Evolutionary conservation across 1,284 basidiomycete genomes (phyloP), one percentile per base, ranked within the genome.

Genomic region (Baeospora myosura): DNA sequence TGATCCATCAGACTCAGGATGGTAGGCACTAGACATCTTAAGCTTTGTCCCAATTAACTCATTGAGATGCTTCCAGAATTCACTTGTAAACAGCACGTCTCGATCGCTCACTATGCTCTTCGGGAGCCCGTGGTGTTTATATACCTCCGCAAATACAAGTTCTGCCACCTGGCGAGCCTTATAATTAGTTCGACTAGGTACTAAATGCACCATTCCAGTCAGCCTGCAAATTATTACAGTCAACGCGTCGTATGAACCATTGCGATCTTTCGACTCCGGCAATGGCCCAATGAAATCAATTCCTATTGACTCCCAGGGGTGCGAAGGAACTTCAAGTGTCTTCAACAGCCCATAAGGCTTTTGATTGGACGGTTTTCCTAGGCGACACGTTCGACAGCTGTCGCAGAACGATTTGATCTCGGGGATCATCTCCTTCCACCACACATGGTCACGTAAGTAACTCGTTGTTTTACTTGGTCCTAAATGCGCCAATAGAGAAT

Each of bases 281-380:
- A 69, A 43, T 0, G 61, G 64, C 2, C 64, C 61, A 3, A 67
- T 58, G 33, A 66, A 66, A 41, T 66, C 64, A 12, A 67, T 58
- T 0, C 55, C 59, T 0, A 66, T 60, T 0, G 51, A 23, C 29
- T 60, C 50, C 59, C 58, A 63, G 8, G 61, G 58, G 4, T 41
- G 25, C 0, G 20, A 44, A 3, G 56, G 54, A 0, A 59, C 52
- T 12, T 41, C 38, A 5, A 62, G 37, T 1, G 52, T 31, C 5
- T 54, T 43, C 8, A 62, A 43, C n/a, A 57, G 26, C 10, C 60
- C 60, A 23, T 51, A 52, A 2, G 57, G 55, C 17, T 44, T 43
- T 26, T 54, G 50, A 26, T 50, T 58, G 11, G 21, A 35, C 3
- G 56, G 45, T 42, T 63, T 63, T 10, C 48, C 47, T 1, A 47